Conservation (phyloP, 2,329 filamentous ascomycete species). For the Penicillium sp. region DNA sequence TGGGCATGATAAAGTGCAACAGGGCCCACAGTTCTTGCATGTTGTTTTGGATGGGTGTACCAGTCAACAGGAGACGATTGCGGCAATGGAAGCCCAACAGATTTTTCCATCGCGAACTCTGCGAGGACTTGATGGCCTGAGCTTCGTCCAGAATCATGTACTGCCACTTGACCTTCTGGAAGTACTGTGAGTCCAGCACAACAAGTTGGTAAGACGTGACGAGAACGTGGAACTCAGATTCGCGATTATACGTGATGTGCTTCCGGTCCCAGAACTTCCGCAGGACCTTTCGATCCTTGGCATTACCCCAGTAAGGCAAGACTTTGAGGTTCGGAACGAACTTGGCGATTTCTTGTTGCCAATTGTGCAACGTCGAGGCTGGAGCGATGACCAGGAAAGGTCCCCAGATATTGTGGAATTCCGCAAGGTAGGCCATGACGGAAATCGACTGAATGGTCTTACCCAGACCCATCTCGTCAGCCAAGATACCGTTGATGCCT, state of each 20-base stretch:
- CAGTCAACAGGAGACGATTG: constrained; percentile 86
- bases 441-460: constrained; percentile 99
- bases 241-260: constrained; percentile 88
- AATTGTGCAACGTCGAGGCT: constrained; percentile 94
- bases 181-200: constrained; percentile 91
- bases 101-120: constrained; percentile 95
- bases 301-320: constrained; percentile 93
- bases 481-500: constrained; percentile 97
- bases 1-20: constrained; percentile 99
- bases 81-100: constrained; percentile 90
- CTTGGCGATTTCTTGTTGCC: constrained; percentile 95
- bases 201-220: constrained; percentile 97
- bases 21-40: constrained; percentile 99
- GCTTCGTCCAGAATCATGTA: constrained; percentile 99
- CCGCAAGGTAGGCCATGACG: constrained; percentile 96
- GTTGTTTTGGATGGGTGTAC: constrained; percentile 98
- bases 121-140: constrained; percentile 96
- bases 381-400: constrained; percentile 95
- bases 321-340: constrained; percentile 95
- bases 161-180: constrained; percentile 99
- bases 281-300: constrained; percentile 87
- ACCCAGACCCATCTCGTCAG: constrained; percentile 98
- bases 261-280: constrained; percentile 99
- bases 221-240: constrained; percentile 90
- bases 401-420: constrained; percentile 97